These are phyloP conservation scores for Ceratocystis ficicola DNA, from an alignment of 2,329 filamentous ascomycete genomes.

Conservation along the genomic window DNA sequence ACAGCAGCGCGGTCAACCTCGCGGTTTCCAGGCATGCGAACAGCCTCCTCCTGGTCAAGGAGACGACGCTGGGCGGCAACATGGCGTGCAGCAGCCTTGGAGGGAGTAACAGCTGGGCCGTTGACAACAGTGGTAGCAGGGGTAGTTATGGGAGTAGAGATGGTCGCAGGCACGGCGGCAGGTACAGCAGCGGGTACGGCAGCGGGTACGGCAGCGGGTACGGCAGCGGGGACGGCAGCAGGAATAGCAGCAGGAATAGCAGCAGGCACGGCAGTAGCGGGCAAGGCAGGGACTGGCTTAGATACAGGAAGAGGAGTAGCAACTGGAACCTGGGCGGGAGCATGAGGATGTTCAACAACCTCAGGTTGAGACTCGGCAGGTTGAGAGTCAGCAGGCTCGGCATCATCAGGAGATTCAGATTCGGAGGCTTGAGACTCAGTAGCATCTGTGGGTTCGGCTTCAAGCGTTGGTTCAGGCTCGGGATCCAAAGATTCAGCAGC, in stretches of 20 bases:
- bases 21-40: conserved; percentile 95
- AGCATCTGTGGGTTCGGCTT: conserved; percentile 25
- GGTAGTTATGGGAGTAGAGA: conserved; percentile 37
- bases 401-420: conserved; percentile 24
- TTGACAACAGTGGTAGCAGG: conserved; percentile 55
- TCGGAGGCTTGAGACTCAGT: conserved; percentile 25
- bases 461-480: conserved; percentile 12
- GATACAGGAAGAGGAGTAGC: conserved; percentile 54
- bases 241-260: conserved; percentile 60
- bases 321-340: conserved; percentile 24
- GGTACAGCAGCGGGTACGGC: conserved; percentile 43
- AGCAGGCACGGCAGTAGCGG: conserved; percentile 61
- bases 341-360: conserved; percentile 35
- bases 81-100: conserved; percentile 51
- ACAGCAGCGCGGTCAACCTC: conserved; percentile 86
- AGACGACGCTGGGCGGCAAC: conserved; percentile 76
- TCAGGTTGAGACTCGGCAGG: conserved; percentile 27
- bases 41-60: conserved; percentile 89
- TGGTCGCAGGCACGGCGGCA: conserved; percentile 51
- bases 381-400: conserved; percentile 29
- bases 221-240: conserved; percentile 42
- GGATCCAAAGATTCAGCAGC: conserved; percentile 4
- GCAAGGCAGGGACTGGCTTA: conserved; percentile 46
- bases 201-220: conserved; percentile 43
- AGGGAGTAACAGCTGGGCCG: conserved; percentile 43